These are phyloP conservation scores for Pleurotus eryngii DNA, from an alignment of 768 basidiomycete genomes.

Conservation along the genomic window DNA sequence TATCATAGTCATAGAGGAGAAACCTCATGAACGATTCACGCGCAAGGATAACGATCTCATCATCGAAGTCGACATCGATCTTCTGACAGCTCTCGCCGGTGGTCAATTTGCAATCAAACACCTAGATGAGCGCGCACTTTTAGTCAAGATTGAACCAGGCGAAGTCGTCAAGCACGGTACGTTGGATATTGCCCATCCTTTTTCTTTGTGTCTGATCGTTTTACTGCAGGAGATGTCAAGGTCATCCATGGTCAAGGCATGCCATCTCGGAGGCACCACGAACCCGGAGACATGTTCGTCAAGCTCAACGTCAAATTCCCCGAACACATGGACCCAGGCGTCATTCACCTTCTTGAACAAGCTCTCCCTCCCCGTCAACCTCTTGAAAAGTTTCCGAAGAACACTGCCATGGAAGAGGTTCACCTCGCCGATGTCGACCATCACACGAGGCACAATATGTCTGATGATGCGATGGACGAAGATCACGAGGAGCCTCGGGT, in stretches of 20 bases:
- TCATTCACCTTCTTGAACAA: constrained; percentile 72
- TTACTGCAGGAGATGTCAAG: constrained; percentile 71
- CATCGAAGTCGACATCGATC: constrained; percentile 85
- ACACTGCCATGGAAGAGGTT: constrained; percentile 77
- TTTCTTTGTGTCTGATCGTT: constrained; percentile 7
- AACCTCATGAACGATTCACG: constrained; percentile 84
- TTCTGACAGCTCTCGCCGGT: constrained; percentile 90
- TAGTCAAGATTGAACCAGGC: constrained; percentile 82
- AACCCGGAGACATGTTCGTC: constrained; percentile 90
- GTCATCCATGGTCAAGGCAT: constrained; percentile 94
- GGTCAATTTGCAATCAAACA: constrained; percentile 89
- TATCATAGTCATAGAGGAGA: constrained; percentile 91
- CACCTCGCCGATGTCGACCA: constrained; percentile 77
- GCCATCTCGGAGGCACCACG: constrained; percentile 98
- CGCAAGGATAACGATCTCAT: constrained; percentile 86
- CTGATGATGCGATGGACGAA: constrained; percentile 86
- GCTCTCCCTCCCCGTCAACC: constrained; percentile 80
- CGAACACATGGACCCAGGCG: constrained; percentile 63
- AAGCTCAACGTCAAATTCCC: constrained; percentile 89
- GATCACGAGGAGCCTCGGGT: constrained; percentile 90
- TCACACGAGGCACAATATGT: constrained; percentile 44
- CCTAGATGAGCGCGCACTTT: constrained; percentile 85
- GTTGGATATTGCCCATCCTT: constrained; percentile 20
- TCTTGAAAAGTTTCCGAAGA: constrained; percentile 65
- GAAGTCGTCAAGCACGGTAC: constrained; percentile 92